A percentile compares a stretch with the other conserved stretches of the same genome.
Conservation (phyloP, 2,329 filamentous ascomycete genomes). For the Hypoxylon sp. region DNA sequence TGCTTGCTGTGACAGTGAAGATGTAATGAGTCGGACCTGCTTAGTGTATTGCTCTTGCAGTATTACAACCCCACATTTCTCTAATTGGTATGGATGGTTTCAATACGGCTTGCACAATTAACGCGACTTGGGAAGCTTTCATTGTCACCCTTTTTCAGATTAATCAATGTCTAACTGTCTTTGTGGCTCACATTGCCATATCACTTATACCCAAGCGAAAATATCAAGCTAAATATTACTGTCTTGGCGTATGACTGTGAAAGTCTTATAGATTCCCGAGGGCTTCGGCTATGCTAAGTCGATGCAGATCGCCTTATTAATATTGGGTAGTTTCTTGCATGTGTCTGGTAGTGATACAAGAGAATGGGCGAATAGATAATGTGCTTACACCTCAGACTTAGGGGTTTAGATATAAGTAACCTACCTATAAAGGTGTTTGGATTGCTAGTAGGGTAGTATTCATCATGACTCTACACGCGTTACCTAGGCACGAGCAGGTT, state of each 20-base stretch:
- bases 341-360: slow-evolving; percentile 11
- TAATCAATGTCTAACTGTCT: background rate
- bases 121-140: background rate
- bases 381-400: background rate
- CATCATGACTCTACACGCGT: background rate
- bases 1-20: slow-evolving; percentile 30
- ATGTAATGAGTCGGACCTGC: slow-evolving; percentile 25
- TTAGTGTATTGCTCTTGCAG: slow-evolving; percentile 20
- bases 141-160: background rate
- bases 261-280: slow-evolving; percentile 20
- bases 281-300: slow-evolving; percentile 22
- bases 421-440: background rate
- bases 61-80: slow-evolving; percentile 38
- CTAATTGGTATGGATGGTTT: slow-evolving; percentile 22
- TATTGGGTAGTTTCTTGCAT: slow-evolving; percentile 22
- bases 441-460: background rate
- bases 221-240: background rate
- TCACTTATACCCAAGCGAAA: background rate
- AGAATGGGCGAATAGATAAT: slow-evolving; percentile 7
- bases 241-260: background rate
- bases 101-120: background rate
- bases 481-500: background rate
- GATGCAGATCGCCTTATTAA: slow-evolving; percentile 14
- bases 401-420: background rate
- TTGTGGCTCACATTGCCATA: background rate